Percentiles rank a stretch among this genome's conserved stretches.
These are phyloP conservation scores for Alloteropsis angusta DNA, from an alignment of 202 grass and related monocot species.

Conservation along the genomic window DNA sequence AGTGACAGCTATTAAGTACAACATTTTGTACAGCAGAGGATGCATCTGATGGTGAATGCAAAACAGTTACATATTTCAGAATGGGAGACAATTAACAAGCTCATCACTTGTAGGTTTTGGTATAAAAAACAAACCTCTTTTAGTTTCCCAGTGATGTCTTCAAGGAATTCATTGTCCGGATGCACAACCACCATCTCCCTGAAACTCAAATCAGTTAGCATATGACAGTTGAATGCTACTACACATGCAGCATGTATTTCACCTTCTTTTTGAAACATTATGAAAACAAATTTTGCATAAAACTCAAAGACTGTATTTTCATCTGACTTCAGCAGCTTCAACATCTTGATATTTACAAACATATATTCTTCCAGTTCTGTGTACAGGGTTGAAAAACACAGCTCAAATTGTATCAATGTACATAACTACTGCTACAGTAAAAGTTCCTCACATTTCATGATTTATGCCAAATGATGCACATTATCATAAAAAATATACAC, in stretches of 20 bases:
- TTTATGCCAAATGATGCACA: neutral
- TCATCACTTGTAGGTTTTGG: neutral
- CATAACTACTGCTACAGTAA: neutral
- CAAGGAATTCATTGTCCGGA: slow-evolving; percentile 81
- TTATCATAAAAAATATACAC: neutral
- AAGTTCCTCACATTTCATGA: slow-evolving; percentile 2
- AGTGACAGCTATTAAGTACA: neutral
- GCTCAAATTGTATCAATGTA: neutral
- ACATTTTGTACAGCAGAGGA: neutral
- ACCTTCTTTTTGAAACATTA: neutral
- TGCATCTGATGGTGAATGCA: no score
- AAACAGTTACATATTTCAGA: neutral
- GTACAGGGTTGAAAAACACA: neutral
- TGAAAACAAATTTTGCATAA: slow-evolving; percentile 1
- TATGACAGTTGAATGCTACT: slow-evolving; percentile 1
- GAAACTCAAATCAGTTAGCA: slow-evolving; percentile 25
- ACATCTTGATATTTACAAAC: neutral
- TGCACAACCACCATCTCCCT: slow-evolving; percentile 99
- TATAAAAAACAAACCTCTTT: slow-evolving; percentile 57
- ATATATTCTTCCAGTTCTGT: neutral
- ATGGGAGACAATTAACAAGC: neutral
- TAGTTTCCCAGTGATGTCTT: slow-evolving; percentile 91
- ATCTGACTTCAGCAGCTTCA: slow-evolving; percentile 7
- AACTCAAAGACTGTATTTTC: neutral
- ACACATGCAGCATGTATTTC: neutral